Base-by-base conservation (phyloP, 495 filamentous ascomycete genomes). In the Aspergillus saccharolyticus region DNA sequence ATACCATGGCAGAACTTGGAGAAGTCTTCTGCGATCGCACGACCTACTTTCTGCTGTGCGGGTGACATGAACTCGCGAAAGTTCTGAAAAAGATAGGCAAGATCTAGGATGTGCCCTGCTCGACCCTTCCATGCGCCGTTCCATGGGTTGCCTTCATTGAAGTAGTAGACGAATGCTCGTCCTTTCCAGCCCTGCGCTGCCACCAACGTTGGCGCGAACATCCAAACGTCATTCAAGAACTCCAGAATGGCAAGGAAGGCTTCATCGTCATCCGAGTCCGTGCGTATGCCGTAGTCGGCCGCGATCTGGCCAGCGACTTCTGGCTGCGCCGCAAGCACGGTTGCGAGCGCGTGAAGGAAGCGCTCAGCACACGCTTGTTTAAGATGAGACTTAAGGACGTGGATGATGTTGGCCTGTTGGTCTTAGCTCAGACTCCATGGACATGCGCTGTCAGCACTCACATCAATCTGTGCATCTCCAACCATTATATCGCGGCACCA, bases 61-160 rank as follows among this genome's bases (percentile, higher is more conserved):
- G 66, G 51, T 1, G 55, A 63, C 45, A 80, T 25, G 24, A 62
- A 70, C 19, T 78, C 70, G 12, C 65, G 65, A 56, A 68, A 76
- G 42, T 77, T 78, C 63, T 79, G 74, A 62, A 77, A 79, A 15
- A 80, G 60, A 49, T 72, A 79, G 1, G 70, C 70, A n/a, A 74
- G 57, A 43, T 80, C 78, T 0, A 81, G 69, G 47, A 79, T 69
- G 54, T 81, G 78, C 7, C 59, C 33, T 2, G 33, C 33, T 39
- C 33, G 33, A 15, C 33, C 33, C 14, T 39, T 39, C 33, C 33
- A 39, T 39, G 33, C 33, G 33, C 33, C 33, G 12, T 39, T 12
- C 33, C 33, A 39, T 39, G 33, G 33, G 33, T 39, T 39, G 5
- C 33, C 33, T 39, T 39, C 33, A 12, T 39, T 39, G 33, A 39